Conservation (phyloP, 805 yeast genomes). For the Candida namnaoensis region DNA sequence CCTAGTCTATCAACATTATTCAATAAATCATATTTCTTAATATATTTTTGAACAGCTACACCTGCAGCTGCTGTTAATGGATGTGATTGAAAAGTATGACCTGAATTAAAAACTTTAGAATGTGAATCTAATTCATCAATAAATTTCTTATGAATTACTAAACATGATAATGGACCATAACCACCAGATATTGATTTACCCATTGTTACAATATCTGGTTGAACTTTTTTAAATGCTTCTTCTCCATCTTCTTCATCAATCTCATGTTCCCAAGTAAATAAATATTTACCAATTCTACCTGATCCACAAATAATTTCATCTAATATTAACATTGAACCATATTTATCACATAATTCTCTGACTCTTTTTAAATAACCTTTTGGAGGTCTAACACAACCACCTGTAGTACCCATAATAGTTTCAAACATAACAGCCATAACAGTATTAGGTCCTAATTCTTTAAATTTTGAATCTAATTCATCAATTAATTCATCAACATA, state of each 20-base stretch:
- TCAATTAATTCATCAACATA: slow-evolving; percentile 27
- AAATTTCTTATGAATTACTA: slow-evolving; percentile 27
- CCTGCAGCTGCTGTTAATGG: slow-evolving; percentile 38
- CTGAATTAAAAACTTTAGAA: slow-evolving; percentile 25
- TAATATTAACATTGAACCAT: slow-evolving; percentile 38
- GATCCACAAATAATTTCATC: slow-evolving; percentile 53
- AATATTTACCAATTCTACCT: slow-evolving; percentile 39
- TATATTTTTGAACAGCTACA: slow-evolving; percentile 33
- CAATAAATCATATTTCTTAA: slow-evolving; percentile 25
- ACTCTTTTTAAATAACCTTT: slow-evolving; percentile 38
- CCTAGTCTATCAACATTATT: slow-evolving; percentile 34
- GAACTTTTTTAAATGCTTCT: slow-evolving; percentile 7
- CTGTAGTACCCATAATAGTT: slow-evolving; percentile 39
- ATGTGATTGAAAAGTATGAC: slow-evolving; percentile 42
- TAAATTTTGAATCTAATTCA: slow-evolving; percentile 33
- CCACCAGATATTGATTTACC: slow-evolving; percentile 44
- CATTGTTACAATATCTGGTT: slow-evolving; percentile 37
- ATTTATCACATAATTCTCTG: slow-evolving; percentile 38
- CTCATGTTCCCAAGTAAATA: slow-evolving; percentile 35
- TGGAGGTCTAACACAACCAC: slow-evolving; percentile 32
- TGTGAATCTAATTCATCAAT: slow-evolving; percentile 22
- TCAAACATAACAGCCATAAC: slow-evolving; percentile 36
- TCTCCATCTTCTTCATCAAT: slow-evolving; percentile 14
- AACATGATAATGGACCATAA: slow-evolving; percentile 37
- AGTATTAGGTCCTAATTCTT: slow-evolving; percentile 31